Conservation (phyloP, 1,139 yeast species). For the Hanseniaspora sp. region DNA sequence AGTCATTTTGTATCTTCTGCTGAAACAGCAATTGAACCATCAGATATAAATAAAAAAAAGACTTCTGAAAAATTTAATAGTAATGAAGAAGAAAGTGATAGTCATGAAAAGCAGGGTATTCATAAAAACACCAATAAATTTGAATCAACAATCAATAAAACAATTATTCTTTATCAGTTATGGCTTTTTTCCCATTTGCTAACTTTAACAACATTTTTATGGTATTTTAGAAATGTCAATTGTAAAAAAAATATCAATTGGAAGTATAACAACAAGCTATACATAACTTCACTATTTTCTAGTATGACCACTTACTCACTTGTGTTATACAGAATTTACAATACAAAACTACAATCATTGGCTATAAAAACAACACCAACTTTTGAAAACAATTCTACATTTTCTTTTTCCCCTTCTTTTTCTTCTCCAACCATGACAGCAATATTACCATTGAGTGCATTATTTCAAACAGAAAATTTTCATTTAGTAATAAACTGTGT, state of each 20-base stretch:
- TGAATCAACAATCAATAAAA: background rate
- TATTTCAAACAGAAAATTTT: conserved; percentile 40
- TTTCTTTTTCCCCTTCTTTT: background rate
- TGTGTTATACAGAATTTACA: conserved; percentile 10
- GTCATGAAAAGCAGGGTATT: too few relatives aligned
- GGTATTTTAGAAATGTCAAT: conserved; percentile 6
- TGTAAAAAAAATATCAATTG: background rate
- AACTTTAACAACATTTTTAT: background rate
- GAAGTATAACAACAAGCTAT: background rate
- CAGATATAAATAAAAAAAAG: background rate
- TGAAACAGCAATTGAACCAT: background rate
- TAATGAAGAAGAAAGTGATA: too few relatives aligned
- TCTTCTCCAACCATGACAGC: background rate
- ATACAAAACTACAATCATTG: background rate
- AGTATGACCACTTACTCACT: conserved; percentile 5
- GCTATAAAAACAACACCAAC: background rate
- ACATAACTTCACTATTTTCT: background rate
- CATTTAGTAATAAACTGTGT: conserved; percentile 34
- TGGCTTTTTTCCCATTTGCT: conserved; percentile 11
- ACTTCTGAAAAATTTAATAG: background rate
- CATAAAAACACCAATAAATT: too few relatives aligned
- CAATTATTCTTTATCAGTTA: background rate
- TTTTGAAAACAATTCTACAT: background rate
- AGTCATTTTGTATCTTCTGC: background rate
- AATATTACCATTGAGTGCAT: conserved; percentile 28